Evolutionary conservation across 768 basidiomycete genomes (phyloP).

Genomic region (Butyriboletus loyo): DNA sequence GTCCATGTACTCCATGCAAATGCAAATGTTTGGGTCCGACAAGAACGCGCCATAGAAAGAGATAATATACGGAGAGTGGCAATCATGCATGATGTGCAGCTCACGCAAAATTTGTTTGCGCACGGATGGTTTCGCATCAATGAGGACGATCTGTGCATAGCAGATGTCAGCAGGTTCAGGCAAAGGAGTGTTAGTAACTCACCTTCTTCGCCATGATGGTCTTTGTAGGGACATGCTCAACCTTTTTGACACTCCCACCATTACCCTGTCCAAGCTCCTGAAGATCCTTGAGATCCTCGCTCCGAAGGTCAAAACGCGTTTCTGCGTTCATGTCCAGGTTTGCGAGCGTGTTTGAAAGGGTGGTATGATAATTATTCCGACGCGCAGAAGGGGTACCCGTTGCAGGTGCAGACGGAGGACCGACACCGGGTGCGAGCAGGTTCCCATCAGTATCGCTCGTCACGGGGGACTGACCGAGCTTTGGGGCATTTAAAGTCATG

Average conservation of each 20-base stretch:
- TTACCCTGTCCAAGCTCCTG: conserved; percentile 94
- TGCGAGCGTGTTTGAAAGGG: conserved; percentile 80
- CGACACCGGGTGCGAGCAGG: conserved; percentile 46
- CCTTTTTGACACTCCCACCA: conserved; percentile 96
- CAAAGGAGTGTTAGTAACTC: conserved; percentile 23
- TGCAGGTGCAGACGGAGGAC: conserved; percentile 51
- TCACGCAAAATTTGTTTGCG: conserved; percentile 97
- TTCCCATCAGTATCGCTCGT: conserved; percentile 36
- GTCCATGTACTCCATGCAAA: conserved; percentile 97
- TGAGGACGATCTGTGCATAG: conserved; percentile 75
- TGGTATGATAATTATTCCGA: conserved; percentile 74
- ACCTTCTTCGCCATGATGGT: conserved; percentile 99
- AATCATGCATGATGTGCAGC: conserved; percentile 98
- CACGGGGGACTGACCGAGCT: conserved; percentile 42
- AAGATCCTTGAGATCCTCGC: conserved; percentile 88
- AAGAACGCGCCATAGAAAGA: conserved; percentile 97
- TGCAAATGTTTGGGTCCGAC: conserved; percentile 96
- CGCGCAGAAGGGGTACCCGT: conserved; percentile 50
- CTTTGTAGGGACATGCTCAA: conserved; percentile 86
- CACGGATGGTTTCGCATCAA: conserved; percentile 94
- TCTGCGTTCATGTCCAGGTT: conserved; percentile 84
- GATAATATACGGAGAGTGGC: conserved; percentile 89
- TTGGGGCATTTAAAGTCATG: conserved; percentile 77
- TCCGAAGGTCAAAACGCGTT: conserved; percentile 78
- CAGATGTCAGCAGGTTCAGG: not conserved